Conservation (phyloP, 371 early-diverging fungal species). For the Mortierella sp. region DNA sequence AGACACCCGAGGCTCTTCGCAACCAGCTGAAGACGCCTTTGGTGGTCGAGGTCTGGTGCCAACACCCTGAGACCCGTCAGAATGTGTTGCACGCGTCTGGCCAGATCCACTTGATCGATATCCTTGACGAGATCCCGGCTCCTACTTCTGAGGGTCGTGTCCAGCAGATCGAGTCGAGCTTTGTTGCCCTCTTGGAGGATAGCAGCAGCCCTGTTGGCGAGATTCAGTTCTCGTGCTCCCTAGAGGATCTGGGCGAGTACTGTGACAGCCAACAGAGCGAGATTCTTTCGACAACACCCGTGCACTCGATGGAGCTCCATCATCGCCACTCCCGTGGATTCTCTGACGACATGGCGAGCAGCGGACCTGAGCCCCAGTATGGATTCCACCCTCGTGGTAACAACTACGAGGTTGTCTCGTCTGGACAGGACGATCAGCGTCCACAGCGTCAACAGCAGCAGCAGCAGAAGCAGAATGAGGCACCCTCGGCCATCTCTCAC, state of each 20-base stretch:
- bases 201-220: slow-evolving; percentile 39
- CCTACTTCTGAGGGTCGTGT: slow-evolving; percentile 35
- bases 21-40: slow-evolving; percentile 54
- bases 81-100: slow-evolving; percentile 46
- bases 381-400: slow-evolving; percentile 41
- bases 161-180: slow-evolving; percentile 40
- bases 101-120: slow-evolving; percentile 46
- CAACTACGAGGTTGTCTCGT: slow-evolving; percentile 22
- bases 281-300: slow-evolving; percentile 51
- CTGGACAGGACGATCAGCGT: slow-evolving; percentile 35
- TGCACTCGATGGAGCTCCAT: slow-evolving; percentile 56
- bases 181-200: slow-evolving; percentile 27
- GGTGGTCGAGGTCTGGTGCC: slow-evolving; percentile 52
- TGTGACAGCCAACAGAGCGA: slow-evolving; percentile 57
- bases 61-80: slow-evolving; percentile 42
- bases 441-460: slow-evolving; percentile 19
- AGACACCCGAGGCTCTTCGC: slow-evolving; percentile 48
- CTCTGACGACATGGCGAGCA: slow-evolving; percentile 35
- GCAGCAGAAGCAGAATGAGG: background rate
- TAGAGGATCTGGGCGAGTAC: slow-evolving; percentile 56
- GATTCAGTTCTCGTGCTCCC: slow-evolving; percentile 47
- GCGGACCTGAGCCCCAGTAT: slow-evolving; percentile 45
- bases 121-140: slow-evolving; percentile 30
- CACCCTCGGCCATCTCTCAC: slow-evolving; percentile 15
- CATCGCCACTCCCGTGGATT: slow-evolving; percentile 30